These are phyloP conservation scores for Kurtzmaniella quercitrusa DNA, from an alignment of 1,139 yeast genomes.

Conservation along the genomic window DNA sequence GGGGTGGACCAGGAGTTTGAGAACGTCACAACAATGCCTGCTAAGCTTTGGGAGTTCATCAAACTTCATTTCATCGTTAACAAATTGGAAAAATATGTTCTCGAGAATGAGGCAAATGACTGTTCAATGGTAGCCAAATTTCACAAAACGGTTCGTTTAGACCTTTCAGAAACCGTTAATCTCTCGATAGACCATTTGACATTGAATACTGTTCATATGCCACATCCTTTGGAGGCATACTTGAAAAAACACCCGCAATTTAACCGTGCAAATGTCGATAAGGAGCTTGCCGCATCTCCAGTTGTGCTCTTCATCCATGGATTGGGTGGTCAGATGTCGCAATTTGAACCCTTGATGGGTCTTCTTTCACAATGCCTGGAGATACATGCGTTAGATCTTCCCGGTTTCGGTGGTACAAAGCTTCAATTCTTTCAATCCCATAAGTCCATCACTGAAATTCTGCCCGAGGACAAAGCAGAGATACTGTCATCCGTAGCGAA, in stretches of 20 bases:
- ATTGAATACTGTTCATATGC: conserved; percentile 44
- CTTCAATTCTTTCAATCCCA: conserved; percentile 13
- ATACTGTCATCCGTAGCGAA: conserved; percentile 27
- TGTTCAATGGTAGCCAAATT: conserved; percentile 52
- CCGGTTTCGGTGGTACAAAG: conserved; percentile 68
- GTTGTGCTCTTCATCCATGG: conserved; percentile 66
- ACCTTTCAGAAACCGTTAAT: conserved; percentile 18
- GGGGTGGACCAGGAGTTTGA: background rate
- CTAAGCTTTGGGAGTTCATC: conserved; percentile 25
- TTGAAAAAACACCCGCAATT: conserved; percentile 29
- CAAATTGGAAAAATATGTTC: conserved; percentile 37
- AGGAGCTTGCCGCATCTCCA: conserved; percentile 49
- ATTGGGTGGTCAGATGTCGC: conserved; percentile 73
- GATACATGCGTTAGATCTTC: conserved; percentile 61
- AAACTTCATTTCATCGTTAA: conserved; percentile 24
- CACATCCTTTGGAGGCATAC: conserved; percentile 51
- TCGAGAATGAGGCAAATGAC: conserved; percentile 48
- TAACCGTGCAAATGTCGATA: conserved; percentile 22
- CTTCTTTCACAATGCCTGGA: conserved; percentile 65
- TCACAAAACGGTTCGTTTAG: conserved; percentile 33
- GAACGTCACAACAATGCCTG: conserved; percentile 11
- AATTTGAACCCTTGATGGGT: conserved; percentile 64
- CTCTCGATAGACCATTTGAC: conserved; percentile 33
- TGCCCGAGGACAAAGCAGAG: conserved; percentile 20
- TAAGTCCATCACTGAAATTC: conserved; percentile 21